Conservation (phyloP, 768 basidiomycete species). For the Trametes punicea region DNA sequence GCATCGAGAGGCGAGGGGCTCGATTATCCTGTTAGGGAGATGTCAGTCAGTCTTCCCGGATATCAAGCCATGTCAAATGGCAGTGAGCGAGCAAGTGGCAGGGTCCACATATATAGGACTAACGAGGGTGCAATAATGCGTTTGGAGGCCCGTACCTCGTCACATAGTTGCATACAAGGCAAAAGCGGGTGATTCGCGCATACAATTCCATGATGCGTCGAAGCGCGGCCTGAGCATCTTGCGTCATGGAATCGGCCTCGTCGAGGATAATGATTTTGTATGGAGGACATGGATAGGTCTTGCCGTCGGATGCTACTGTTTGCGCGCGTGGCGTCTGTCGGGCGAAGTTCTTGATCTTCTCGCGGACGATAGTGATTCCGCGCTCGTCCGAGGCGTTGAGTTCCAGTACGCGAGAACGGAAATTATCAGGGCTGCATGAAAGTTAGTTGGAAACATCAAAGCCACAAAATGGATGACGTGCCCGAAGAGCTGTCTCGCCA, state of each 20-base stretch:
- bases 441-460: neutral
- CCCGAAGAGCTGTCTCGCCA: conserved; percentile 94
- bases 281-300: conserved; percentile 91
- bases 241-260: conserved; percentile 99
- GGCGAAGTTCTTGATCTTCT: conserved; percentile 98
- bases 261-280: conserved; percentile 99
- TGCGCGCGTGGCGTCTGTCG: conserved; percentile 87
- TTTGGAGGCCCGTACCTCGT: conserved; percentile 63
- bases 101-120: no score
- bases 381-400: conserved; percentile 98
- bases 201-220: conserved; percentile 99
- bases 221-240: conserved; percentile 96
- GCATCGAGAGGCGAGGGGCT: conserved; percentile 97
- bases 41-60: neutral
- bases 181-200: conserved; percentile 94
- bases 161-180: conserved; percentile 98
- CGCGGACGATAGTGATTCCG: conserved; percentile 93
- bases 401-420: conserved; percentile 89
- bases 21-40: conserved; percentile 75
- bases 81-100: no score
- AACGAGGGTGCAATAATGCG: no score
- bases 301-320: conserved; percentile 64
- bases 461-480: conserved; percentile 34
- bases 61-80: no score
- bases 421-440: conserved; percentile 79